phyloP scores from a whole-genome alignment of 176 grass and related monocot species.

The Juncus effusus region DNA sequence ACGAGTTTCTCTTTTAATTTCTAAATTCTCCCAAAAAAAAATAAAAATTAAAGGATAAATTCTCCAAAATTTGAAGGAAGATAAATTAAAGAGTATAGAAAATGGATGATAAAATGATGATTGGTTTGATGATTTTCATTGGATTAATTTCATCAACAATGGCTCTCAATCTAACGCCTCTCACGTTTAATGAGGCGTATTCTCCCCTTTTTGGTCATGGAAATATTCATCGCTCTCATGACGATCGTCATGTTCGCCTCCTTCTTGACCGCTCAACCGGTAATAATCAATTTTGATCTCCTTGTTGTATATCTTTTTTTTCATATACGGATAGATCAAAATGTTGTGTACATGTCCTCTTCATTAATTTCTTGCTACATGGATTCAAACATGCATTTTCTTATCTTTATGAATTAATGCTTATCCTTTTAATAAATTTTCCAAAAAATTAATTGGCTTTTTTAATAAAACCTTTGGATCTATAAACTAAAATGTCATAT shows the following conservation, averaged over 20 bases:
- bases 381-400: not conserved
- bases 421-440: not conserved
- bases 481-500: not conserved
- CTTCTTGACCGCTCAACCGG: constrained; percentile 72
- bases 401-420: not conserved
- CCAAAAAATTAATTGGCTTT: no score
- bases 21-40: not conserved
- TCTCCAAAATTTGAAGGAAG: not conserved
- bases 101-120: constrained; percentile 17
- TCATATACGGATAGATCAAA: not conserved
- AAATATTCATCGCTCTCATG: constrained; percentile 53
- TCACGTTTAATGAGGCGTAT: constrained; percentile 56
- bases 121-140: not conserved
- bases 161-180: constrained; percentile 45
- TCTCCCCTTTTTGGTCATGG: constrained; percentile 53
- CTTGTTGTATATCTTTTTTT: not conserved
- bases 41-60: constrained; percentile 1
- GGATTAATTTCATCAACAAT: constrained; percentile 15
- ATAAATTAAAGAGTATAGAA: not conserved
- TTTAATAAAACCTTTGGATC: no score
- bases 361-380: no score
- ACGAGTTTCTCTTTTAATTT: no score
- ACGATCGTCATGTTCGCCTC: constrained; percentile 70
- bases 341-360: not conserved
- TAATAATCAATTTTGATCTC: not conserved